These are phyloP conservation scores for Pleurotus ostreatus DNA, from an alignment of 768 basidiomycete genomes.

Conservation along the genomic window DNA sequence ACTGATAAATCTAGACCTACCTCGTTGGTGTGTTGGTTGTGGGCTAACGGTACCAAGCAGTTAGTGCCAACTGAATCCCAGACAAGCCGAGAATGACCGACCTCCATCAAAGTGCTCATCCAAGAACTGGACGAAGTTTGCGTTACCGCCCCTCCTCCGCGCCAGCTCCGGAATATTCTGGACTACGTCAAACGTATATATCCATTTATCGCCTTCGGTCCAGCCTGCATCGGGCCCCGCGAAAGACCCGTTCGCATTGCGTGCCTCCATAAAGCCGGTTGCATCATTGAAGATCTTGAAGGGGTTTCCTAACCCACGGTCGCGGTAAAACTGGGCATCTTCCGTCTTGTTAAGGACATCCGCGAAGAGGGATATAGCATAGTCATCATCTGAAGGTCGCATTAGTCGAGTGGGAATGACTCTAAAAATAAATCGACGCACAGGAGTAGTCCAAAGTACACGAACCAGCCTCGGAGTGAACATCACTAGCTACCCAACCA, in stretches of 20 bases:
- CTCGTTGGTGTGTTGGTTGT: constrained; percentile 84
- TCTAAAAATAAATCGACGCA: constrained; percentile 5
- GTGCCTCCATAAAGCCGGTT: constrained; percentile 82
- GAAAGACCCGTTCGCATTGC: constrained; percentile 64
- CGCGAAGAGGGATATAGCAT: constrained; percentile 64
- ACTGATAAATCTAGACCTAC: constrained; percentile 24
- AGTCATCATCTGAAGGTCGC: constrained; percentile 62
- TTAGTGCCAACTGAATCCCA: background rate
- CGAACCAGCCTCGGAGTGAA: constrained; percentile 77
- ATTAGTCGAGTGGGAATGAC: background rate
- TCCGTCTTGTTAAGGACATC: constrained; percentile 43
- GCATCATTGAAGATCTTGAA: constrained; percentile 64
- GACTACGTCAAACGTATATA: constrained; percentile 76
- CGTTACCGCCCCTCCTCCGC: constrained; percentile 59
- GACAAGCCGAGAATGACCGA: background rate
- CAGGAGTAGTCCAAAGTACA: constrained; percentile 77
- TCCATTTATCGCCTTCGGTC: constrained; percentile 72
- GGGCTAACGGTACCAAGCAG: constrained; percentile 24
- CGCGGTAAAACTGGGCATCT: constrained; percentile 42
- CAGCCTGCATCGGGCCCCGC: constrained; percentile 71
- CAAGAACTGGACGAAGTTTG: constrained; percentile 59
- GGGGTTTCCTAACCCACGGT: constrained; percentile 53
- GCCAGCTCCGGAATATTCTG: constrained; percentile 67
- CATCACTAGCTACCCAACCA: constrained; percentile 77
- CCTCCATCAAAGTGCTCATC: constrained; percentile 54